Evolutionary conservation across 345 rosid genomes (phyloP).

Genomic region (Eucalyptus tenuipes): DNA sequence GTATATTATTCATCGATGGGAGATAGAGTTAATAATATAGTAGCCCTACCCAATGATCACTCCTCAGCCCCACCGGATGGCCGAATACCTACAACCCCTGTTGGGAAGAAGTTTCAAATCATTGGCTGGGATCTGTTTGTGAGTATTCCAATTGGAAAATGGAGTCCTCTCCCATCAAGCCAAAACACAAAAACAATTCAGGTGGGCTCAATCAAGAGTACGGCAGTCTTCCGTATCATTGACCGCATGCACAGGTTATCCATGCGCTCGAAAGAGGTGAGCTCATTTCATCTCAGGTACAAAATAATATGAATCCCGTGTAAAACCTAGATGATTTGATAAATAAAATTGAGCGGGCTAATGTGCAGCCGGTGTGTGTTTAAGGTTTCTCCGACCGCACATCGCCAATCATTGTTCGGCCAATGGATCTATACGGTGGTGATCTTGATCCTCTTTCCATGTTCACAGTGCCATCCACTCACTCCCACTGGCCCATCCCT

Average conservation of each 20-base stretch:
- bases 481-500: neutral
- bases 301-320: neutral
- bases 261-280: accelerated
- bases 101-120: neutral
- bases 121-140: neutral
- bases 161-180: neutral
- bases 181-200: neutral
- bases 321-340: neutral
- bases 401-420: neutral
- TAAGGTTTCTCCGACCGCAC: neutral
- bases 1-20: neutral
- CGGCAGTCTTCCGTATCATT: neutral
- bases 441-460: neutral
- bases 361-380: neutral
- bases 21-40: neutral
- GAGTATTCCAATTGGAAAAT: neutral
- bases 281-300: neutral
- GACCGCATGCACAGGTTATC: neutral
- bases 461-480: neutral
- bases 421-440: neutral
- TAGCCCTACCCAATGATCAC: neutral
- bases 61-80: neutral
- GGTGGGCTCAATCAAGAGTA: neutral
- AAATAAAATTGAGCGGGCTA: neutral
- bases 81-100: neutral